Base-by-base conservation (phyloP, 208 protist genomes). In the Trypanosoma congolense region DNA sequence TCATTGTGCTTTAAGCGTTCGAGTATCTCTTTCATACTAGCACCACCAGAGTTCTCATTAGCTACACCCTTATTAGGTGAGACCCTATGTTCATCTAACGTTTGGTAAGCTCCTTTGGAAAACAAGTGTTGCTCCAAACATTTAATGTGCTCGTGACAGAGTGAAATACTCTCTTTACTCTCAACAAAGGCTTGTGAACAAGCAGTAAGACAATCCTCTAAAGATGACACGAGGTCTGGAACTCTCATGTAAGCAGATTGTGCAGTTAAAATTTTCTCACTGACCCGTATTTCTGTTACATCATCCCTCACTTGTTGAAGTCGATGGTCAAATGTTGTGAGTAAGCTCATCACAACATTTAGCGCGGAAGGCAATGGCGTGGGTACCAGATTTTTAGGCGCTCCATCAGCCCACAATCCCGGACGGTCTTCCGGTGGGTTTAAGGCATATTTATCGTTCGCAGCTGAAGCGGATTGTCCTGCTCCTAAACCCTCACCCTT, bases 1-100 rank as follows among this genome's bases (percentile, higher is more conserved):
- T 68, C 61, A 14, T 48, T n/a, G 12, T 8, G 10, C 22, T n/a
- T 14, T 31, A 68, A 21, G 35, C 61, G 41, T 35, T 45, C 42
- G 26, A 44, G 14, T n/a, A 49, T 19, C 18, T 38, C 22, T 18
- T 1, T 16, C 30, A 65, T 19, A 8, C 21, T 52, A 42, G 12
- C 21, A 14, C 35, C 25, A 47, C 5, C 21, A 38, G 6, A 6
- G 6, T 38, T 38, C 33, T 6, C 33, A 16, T 16, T 16, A 18
- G 0, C 19, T 4, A 36, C 4, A 44, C 9, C 31, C 22, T 18
- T 25, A 22, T 29, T 45, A 16, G n/a, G 19, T 22, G 3, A 9
- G 25, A 12, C n/a, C 14, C 21, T 58, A 9, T 14, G 2, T 47
- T 18, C 8, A 24, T 14, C 9, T n/a, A n/a, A 3, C 5, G 3